A percentile compares a stretch with the other conserved stretches of the same genome.
These are phyloP conservation scores for Agastache rugosa DNA, from an alignment of 257 asterid species.

Conservation along the genomic window DNA sequence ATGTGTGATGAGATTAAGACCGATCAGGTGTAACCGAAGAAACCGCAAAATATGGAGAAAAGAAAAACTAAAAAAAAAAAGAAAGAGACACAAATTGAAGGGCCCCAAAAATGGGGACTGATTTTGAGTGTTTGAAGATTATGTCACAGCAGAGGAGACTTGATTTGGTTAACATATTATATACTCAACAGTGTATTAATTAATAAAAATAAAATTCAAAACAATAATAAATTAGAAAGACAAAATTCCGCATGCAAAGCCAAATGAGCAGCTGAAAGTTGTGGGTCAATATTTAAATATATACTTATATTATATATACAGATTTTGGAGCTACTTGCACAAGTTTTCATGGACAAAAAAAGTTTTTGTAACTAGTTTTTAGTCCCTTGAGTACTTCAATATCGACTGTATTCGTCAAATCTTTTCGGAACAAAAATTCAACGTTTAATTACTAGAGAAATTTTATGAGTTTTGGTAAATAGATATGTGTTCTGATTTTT, in stretches of 20 bases:
- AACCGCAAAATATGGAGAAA: neutral
- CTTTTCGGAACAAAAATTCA: neutral
- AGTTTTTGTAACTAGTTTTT: neutral
- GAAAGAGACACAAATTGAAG: constrained; percentile 26
- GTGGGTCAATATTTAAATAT: constrained; percentile 35
- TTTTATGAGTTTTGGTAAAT: neutral
- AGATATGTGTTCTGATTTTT: no score
- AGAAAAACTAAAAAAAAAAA: neutral
- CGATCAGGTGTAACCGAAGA: constrained; percentile 6
- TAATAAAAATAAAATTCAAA: neutral
- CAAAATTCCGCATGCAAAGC: constrained; percentile 38
- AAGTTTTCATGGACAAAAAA: constrained; percentile 22
- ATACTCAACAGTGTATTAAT: neutral
- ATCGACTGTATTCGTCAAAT: neutral
- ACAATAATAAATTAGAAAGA: neutral
- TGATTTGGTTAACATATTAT: constrained; percentile 8
- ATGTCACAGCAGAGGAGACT: constrained; percentile 35
- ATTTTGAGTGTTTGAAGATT: constrained; percentile 40
- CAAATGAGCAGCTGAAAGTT: constrained; percentile 35
- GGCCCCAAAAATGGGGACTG: constrained; percentile 39
- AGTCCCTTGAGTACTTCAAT: neutral
- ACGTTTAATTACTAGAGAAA: neutral
- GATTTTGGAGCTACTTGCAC: constrained; percentile 29
- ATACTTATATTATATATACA: no score
- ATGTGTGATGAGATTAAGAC: neutral